A percentile compares a stretch with the other conserved stretches of the same genome.
These are phyloP conservation scores for Emergomyces orientalis DNA, from an alignment of 2,329 filamentous ascomycete genomes.

Conservation along the genomic window DNA sequence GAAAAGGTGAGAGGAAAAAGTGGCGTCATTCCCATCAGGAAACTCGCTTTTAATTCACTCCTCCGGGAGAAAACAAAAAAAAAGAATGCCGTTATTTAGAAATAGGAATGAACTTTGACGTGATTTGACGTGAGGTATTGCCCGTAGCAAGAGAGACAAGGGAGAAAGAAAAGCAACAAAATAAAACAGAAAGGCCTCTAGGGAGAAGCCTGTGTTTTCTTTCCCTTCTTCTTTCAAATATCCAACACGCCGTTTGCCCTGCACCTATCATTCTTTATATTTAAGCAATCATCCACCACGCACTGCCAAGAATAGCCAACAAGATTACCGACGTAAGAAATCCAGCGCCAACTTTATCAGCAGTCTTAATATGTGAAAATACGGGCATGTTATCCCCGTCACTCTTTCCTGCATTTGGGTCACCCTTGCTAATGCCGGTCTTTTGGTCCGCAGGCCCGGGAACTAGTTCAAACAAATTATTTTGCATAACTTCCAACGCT, in stretches of 20 bases:
- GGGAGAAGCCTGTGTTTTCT: background rate
- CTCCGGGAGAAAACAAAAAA: too few relatives aligned
- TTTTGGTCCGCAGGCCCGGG: constrained; percentile 34
- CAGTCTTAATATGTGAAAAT: constrained; percentile 44
- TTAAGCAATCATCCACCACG: constrained; percentile 43
- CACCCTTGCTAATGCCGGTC: constrained; percentile 46
- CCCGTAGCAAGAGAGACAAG: too few relatives aligned
- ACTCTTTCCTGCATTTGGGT: constrained; percentile 27
- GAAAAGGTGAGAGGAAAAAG: too few relatives aligned
- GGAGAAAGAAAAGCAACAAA: too few relatives aligned
- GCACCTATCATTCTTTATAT: background rate
- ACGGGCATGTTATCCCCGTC: constrained; percentile 23
- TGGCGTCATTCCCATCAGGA: too few relatives aligned
- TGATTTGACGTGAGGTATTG: too few relatives aligned
- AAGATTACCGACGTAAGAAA: constrained; percentile 54
- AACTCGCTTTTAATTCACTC: too few relatives aligned
- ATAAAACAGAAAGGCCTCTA: too few relatives aligned
- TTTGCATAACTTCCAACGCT: constrained; percentile 55
- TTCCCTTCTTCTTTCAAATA: background rate
- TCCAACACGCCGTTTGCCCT: background rate
- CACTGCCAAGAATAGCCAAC: constrained; percentile 46
- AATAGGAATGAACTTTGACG: too few relatives aligned
- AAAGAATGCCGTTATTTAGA: too few relatives aligned
- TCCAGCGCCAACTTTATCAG: constrained; percentile 59
- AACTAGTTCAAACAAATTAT: constrained; percentile 39